Conservation (phyloP, 129 eudicot species). For the Pseudognaphalium luteoalbum region DNA sequence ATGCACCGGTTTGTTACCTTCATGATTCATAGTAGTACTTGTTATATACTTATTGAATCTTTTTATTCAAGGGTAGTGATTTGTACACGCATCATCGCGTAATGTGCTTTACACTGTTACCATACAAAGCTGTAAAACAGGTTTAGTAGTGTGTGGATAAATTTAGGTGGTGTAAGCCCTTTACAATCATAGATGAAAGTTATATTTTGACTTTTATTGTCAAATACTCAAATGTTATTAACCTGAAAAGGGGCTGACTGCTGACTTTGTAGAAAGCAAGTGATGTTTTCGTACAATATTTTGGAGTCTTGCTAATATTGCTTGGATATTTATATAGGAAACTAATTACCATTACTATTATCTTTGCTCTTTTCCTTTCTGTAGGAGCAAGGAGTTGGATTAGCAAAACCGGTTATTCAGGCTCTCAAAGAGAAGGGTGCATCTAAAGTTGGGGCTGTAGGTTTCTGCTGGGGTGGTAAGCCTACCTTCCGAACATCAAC, state of each 20-base stretch:
- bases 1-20: slow-evolving; percentile 51
- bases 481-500: neutral
- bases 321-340: neutral
- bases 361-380: neutral
- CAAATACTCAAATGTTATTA: neutral
- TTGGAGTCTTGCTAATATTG: neutral
- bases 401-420: slow-evolving; percentile 31
- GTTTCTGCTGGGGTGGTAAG: slow-evolving; percentile 92
- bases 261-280: neutral
- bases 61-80: too few relatives aligned
- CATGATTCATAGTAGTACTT: slow-evolving; percentile 10
- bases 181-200: too few relatives aligned
- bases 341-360: neutral
- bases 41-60: neutral
- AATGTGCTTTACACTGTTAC: too few relatives aligned
- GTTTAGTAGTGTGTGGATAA: too few relatives aligned
- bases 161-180: too few relatives aligned
- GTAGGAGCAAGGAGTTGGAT: slow-evolving; percentile 13
- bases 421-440: slow-evolving; percentile 67
- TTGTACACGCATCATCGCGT: too few relatives aligned
- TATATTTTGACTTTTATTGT: neutral
- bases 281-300: neutral
- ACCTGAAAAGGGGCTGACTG: neutral
- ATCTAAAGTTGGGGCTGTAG: slow-evolving; percentile 72
- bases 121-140: too few relatives aligned